A percentile compares a stretch with the other conserved stretches of the same genome.
phyloP scores from a whole-genome alignment of 2,329 filamentous ascomycete species.

The Claviceps quebecensis region DNA sequence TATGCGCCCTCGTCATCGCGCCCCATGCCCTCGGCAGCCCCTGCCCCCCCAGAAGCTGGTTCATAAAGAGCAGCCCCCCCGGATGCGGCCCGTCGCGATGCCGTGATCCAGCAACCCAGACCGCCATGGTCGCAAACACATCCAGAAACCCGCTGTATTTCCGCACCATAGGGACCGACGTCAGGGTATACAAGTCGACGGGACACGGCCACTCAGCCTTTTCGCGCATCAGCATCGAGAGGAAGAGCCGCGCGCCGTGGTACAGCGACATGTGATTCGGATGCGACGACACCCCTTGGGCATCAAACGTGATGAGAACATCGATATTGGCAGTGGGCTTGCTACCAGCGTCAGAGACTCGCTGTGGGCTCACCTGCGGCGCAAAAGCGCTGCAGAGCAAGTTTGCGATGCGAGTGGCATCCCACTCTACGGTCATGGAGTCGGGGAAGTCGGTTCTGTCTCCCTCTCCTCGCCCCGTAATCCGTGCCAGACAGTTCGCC shows the following conservation, averaged over 20 bases:
- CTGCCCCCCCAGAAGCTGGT: conserved; percentile 45
- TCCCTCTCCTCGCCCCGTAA: no score
- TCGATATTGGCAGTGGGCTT: conserved; percentile 49
- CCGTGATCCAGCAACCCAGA: conserved; percentile 31
- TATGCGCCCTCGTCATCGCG: conserved; percentile 82
- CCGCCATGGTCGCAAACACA: conserved; percentile 51
- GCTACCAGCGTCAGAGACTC: conserved; percentile 15
- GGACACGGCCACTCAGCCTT: conserved; percentile 54
- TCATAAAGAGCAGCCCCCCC: conserved; percentile 55
- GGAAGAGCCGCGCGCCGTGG: conserved; percentile 63
- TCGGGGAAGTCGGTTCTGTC: conserved; percentile 55
- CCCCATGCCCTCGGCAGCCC: conserved; percentile 49
- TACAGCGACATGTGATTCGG: conserved; percentile 89
- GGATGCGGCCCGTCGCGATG: conserved; percentile 29
- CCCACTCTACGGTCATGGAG: conserved; percentile 73
- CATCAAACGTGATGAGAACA: conserved; percentile 80
- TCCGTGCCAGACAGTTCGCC: no score
- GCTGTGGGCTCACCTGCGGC: conserved; percentile 37
- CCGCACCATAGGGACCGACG: conserved; percentile 53
- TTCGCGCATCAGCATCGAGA: conserved; percentile 49
- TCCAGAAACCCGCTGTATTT: conserved; percentile 78
- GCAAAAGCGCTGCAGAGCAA: conserved; percentile 64
- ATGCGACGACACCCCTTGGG: conserved; percentile 68
- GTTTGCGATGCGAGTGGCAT: conserved; percentile 51
- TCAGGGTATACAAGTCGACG: conserved; percentile 75